Conservation (phyloP, 768 basidiomycete species). For the Lenzites betulinus region DNA sequence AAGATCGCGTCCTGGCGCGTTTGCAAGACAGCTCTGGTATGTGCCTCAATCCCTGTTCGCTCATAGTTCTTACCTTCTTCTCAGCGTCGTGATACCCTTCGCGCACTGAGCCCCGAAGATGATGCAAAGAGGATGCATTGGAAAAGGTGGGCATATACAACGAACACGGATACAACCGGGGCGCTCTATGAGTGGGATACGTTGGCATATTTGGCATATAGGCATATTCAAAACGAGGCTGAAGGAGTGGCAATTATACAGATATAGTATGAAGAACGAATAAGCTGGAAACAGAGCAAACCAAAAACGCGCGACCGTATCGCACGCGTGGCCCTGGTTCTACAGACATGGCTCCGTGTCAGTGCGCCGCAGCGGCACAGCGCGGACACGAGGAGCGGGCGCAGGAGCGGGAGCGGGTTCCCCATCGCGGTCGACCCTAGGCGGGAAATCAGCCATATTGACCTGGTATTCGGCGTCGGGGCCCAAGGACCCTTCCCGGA, state of each 20-base stretch:
- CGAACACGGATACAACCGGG: neutral
- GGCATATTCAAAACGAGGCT: too few relatives aligned
- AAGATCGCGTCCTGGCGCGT: too few relatives aligned
- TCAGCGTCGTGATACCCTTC: too few relatives aligned
- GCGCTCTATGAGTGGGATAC: neutral
- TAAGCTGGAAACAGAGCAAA: neutral
- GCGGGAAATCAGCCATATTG: constrained; percentile 1
- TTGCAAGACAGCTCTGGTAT: too few relatives aligned
- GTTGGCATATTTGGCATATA: neutral
- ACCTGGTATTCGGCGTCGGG: constrained; percentile 5
- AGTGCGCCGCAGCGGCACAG: neutral
- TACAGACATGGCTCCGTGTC: constrained; percentile 6
- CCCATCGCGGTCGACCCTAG: neutral
- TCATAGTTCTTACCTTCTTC: too few relatives aligned
- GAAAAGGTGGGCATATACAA: neutral
- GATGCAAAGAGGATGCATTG: neutral
- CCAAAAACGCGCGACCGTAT: neutral
- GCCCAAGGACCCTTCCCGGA: constrained; percentile 5
- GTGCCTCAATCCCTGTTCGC: too few relatives aligned
- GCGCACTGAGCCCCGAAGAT: too few relatives aligned
- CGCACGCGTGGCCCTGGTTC: too few relatives aligned
- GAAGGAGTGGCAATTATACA: neutral
- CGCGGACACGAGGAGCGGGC: neutral
- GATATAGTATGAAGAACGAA: neutral
- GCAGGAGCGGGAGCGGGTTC: neutral